phyloP scores from a whole-genome alignment of 352 stramenopile species.

The Phytophthora fragariae region DNA sequence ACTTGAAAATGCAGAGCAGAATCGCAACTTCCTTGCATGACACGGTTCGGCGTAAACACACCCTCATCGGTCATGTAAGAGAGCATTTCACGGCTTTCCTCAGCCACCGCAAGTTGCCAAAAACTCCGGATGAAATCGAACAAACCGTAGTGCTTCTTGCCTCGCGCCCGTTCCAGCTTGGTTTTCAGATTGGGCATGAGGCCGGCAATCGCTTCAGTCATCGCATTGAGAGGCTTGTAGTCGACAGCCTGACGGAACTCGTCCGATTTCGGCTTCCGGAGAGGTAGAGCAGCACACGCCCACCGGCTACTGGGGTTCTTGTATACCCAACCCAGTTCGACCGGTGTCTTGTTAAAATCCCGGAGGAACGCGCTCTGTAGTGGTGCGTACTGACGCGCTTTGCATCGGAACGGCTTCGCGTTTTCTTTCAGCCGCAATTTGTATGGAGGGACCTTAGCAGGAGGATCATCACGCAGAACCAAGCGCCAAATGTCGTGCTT shows the following conservation, averaged over 20 bases:
- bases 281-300: conserved; percentile 10
- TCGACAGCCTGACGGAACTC: conserved; percentile 12
- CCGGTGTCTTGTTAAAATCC: conserved; percentile 13
- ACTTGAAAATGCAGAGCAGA: conserved; percentile 9
- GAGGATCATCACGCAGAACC: no score
- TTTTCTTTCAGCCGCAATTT: conserved; percentile 7
- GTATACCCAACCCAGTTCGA: conserved; percentile 16
- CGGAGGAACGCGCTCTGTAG: conserved; percentile 9
- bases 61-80: conserved; percentile 33
- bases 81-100: conserved; percentile 23
- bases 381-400: conserved; percentile 14
- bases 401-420: conserved; percentile 13
- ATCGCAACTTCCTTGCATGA: conserved; percentile 13
- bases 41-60: conserved; percentile 3
- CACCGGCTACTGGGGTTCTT: conserved; percentile 9
- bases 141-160: conserved; percentile 10
- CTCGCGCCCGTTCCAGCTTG: conserved; percentile 1
- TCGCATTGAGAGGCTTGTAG: conserved; percentile 20
- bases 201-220: conserved; percentile 13
- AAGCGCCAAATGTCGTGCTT: conserved; percentile 19
- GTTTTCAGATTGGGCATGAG: conserved; percentile 23
- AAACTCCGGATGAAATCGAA: conserved; percentile 35
- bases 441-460: no score
- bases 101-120: conserved; percentile 21
- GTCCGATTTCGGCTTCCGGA: conserved; percentile 2